Conservation (phyloP, 805 yeast species). For the Wickerhamiella alocasiicola region DNA sequence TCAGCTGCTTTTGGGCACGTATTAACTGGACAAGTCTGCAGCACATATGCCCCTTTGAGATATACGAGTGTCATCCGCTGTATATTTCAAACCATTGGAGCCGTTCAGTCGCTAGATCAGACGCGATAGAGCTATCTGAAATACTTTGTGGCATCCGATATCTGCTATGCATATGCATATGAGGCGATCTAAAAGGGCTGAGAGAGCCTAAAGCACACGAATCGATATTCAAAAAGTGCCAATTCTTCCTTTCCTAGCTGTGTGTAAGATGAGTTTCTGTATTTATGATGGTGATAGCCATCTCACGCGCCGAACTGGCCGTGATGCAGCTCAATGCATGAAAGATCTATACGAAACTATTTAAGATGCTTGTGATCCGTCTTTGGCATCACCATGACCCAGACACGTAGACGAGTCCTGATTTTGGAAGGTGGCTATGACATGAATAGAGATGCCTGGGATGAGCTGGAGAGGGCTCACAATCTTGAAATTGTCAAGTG, state of each 20-base stretch:
- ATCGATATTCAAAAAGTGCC: background rate
- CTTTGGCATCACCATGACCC: background rate
- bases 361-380: no score
- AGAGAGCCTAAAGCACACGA: no score
- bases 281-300: background rate
- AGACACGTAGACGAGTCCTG: background rate
- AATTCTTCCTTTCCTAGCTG: background rate
- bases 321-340: no score
- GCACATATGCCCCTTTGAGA: background rate
- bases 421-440: slow-evolving; percentile 1
- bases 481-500: slow-evolving; percentile 35
- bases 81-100: no score
- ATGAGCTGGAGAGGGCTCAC: slow-evolving; percentile 11
- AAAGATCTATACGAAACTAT: no score
- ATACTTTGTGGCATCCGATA: background rate
- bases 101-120: no score
- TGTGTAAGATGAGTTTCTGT: background rate
- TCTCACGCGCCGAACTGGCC: no score
- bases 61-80: background rate
- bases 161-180: background rate
- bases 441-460: slow-evolving; percentile 2
- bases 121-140: background rate
- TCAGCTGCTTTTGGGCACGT: background rate
- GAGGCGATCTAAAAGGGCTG: no score
- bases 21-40: background rate